Base-by-base conservation (phyloP, 2,329 filamentous ascomycete species). In the Elsinoe necatrix region DNA sequence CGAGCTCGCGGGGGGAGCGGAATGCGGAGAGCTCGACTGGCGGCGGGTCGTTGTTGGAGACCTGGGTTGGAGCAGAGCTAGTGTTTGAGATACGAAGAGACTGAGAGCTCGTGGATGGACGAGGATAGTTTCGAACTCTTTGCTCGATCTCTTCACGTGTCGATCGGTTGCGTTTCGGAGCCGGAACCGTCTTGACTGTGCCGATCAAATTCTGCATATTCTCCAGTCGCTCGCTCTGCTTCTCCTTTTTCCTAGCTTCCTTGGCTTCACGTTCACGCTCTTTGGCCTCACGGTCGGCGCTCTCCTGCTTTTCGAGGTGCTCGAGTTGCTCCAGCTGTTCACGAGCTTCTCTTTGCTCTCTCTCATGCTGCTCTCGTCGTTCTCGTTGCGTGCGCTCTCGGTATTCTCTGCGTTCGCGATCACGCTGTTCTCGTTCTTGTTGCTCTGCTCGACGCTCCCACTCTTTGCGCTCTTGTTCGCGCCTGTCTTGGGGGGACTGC, bases 91-190 rank as follows among this genome's bases (percentile, higher is more conserved):
- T 14, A 8, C 48, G 16, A 8, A 35, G 48, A 23, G 48, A 34
- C 9, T 23, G 48, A 8, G 48, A 34, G 20, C 20, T 25, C 5
- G 48, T 35, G 11, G 25, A 34, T 2, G 48, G 25, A n/a, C 48
- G 48, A 12, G 48, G 48, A 23, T 37, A n/a, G n/a, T n/a, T 34
- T 25, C 48, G 29, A 9, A 29, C 48, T n/a, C 48, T 29, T 25
- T 52, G 48, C 34, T 52, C 48, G 16, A 52, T 52, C 34, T 52
- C 48, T 16, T 52, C 48, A 5, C 48, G 48, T 8, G 48, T 52
- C 29, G 48, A 52, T 6, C 48, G 3, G 16, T 29, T 52, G 29
- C 48, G 48, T n/a, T 45, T 45, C 41, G 25, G 48, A 25, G 16
- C 12, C 9, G 34, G 31, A 4, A 9, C 3, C 11, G 29, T 12